Conservation (phyloP, 768 basidiomycete genomes). For the Hypholoma fasciculare region DNA sequence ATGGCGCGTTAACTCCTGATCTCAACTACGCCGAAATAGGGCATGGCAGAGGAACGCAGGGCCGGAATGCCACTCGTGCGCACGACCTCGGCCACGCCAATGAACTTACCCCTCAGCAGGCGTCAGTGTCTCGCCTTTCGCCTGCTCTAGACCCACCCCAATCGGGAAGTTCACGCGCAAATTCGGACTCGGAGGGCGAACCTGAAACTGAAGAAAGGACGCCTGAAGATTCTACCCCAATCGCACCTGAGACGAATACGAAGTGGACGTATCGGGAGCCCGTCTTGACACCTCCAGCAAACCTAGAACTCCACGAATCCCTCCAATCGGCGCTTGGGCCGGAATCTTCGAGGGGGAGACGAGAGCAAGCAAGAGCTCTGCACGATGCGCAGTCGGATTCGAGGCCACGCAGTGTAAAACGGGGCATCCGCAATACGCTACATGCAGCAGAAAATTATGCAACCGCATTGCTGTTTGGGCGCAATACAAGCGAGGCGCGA, state of each 20-base stretch:
- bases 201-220: slow-evolving; percentile 1
- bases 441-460: slow-evolving; percentile 73
- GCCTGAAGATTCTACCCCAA: slow-evolving; percentile 5
- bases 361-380: slow-evolving; percentile 12
- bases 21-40: slow-evolving; percentile 77
- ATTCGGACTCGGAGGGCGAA: slow-evolving; percentile 20
- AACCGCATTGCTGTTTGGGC: slow-evolving; percentile 65
- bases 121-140: slow-evolving; percentile 9
- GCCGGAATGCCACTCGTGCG: slow-evolving; percentile 13
- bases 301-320: slow-evolving; percentile 38
- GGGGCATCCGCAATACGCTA: slow-evolving; percentile 66
- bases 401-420: slow-evolving; percentile 56
- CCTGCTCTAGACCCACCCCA: slow-evolving; percentile 14
- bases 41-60: slow-evolving; percentile 59
- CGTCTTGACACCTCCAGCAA: slow-evolving; percentile 13
- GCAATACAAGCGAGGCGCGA: slow-evolving; percentile 19
- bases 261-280: slow-evolving; percentile 13
- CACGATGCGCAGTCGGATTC: slow-evolving; percentile 21
- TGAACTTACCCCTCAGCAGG: slow-evolving; percentile 20
- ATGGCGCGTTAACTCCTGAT: slow-evolving; percentile 69
- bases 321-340: slow-evolving; percentile 26
- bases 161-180: slow-evolving; percentile 10
- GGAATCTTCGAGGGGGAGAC: slow-evolving; percentile 17
- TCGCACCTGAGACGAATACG: slow-evolving; percentile 8
- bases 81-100: slow-evolving; percentile 8